phyloP scores from a whole-genome alignment of 1,139 yeast genomes.

The Protomyces inouyei region DNA sequence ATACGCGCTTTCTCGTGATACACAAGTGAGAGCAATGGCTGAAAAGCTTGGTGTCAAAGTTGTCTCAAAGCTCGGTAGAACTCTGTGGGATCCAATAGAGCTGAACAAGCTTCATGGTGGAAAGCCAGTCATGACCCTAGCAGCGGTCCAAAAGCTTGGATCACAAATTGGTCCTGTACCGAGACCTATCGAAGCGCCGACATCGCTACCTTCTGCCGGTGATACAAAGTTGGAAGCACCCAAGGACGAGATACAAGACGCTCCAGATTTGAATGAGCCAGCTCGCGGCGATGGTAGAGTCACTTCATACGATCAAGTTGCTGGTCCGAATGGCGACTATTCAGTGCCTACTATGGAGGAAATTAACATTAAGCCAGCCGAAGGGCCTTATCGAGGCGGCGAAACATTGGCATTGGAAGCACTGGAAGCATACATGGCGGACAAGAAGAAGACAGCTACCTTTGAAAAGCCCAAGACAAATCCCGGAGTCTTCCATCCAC shows the following conservation, averaged over 20 bases:
- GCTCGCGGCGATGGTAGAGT: constrained; percentile 6
- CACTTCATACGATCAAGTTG: constrained; percentile 18
- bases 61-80: constrained; percentile 16
- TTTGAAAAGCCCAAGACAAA: constrained; percentile 26
- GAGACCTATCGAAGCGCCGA: constrained; percentile 8
- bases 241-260: constrained; percentile 4
- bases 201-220: constrained; percentile 16
- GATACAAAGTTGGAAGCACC: not conserved
- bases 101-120: constrained; percentile 13
- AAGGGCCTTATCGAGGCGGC: constrained; percentile 23
- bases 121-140: constrained; percentile 10
- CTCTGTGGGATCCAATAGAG: constrained; percentile 18
- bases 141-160: constrained; percentile 11
- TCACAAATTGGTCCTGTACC: constrained; percentile 18
- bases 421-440: constrained; percentile 10
- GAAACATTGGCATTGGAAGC: constrained; percentile 3
- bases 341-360: constrained; percentile 25
- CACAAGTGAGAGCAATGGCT: constrained; percentile 5
- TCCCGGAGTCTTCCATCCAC: constrained; percentile 24
- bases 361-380: constrained; percentile 14
- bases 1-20: constrained; percentile 15
- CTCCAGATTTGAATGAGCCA: constrained; percentile 15
- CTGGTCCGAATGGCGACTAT: constrained; percentile 19
- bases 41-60: constrained; percentile 18
- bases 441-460: constrained; percentile 19